phyloP scores from a whole-genome alignment of 2,329 filamentous ascomycete genomes.

The Colletotrichum costaricense region DNA sequence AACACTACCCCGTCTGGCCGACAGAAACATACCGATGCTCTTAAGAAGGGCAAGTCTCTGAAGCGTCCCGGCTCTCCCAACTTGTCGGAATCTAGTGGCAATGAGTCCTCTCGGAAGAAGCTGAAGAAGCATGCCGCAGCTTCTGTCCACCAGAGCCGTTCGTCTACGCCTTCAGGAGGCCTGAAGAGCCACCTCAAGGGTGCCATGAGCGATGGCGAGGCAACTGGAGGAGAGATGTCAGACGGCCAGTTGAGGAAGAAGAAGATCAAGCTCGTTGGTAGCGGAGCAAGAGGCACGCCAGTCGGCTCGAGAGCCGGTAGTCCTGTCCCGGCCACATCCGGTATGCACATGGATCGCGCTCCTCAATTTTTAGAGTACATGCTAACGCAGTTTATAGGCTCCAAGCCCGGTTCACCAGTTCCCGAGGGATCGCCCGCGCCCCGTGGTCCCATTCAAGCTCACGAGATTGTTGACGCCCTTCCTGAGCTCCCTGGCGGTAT shows the following conservation, averaged over 20 bases:
- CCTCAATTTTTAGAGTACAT: neutral
- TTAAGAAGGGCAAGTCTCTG: constrained; percentile 71
- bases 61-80: constrained; percentile 91
- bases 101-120: constrained; percentile 87
- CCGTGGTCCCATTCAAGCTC: constrained; percentile 54
- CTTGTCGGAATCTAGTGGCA: constrained; percentile 90
- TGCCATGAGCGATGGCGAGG: constrained; percentile 79
- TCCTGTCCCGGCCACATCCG: constrained; percentile 58
- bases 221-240: constrained; percentile 75
- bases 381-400: constrained; percentile 24
- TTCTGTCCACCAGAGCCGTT: constrained; percentile 63
- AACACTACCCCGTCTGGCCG: constrained; percentile 67
- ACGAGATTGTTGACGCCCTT: constrained; percentile 66
- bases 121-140: constrained; percentile 72
- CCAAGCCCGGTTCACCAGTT: constrained; percentile 38
- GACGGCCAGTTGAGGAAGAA: constrained; percentile 63
- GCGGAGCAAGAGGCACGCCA: constrained; percentile 62
- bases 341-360: constrained; percentile 43
- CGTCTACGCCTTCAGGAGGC: constrained; percentile 64
- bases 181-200: constrained; percentile 60
- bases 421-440: constrained; percentile 32
- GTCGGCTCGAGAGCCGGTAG: constrained; percentile 71
- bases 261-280: constrained; percentile 65
- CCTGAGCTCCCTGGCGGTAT: constrained; percentile 63
- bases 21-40: constrained; percentile 55